Percentiles rank a stretch among this genome's conserved stretches.
Conservation (phyloP, 2,329 filamentous ascomycete species). For the Neurospora sp. region DNA sequence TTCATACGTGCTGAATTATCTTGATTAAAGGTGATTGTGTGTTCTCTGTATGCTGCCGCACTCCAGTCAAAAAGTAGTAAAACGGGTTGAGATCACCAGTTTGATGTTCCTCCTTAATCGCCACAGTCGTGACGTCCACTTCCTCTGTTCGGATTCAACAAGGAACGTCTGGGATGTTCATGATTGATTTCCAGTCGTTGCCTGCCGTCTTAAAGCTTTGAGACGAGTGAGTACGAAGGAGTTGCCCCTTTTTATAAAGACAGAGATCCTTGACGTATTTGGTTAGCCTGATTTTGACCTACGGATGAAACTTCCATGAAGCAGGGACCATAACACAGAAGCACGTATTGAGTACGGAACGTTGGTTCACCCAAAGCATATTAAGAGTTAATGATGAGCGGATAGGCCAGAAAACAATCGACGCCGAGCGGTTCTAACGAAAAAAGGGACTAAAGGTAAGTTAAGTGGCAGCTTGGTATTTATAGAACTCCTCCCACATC, state of each 20-base stretch:
- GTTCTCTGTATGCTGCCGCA: not conserved
- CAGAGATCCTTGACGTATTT: not conserved
- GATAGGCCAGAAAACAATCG: not conserved
- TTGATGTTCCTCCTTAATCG: not conserved
- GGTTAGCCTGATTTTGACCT: not conserved
- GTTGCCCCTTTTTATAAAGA: not conserved
- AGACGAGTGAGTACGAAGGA: not conserved
- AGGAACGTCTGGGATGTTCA: not conserved
- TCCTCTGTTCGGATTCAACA: not conserved
- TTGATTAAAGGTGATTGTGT: not conserved
- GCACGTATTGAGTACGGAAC: not conserved
- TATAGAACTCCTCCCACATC: not conserved
- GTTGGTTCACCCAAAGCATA: not conserved
- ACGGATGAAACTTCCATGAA: not conserved
- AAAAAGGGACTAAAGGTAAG: not conserved
- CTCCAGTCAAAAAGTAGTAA: not conserved
- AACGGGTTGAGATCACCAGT: not conserved
- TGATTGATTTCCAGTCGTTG: not conserved
- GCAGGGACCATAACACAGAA: not conserved
- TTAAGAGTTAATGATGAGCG: not conserved
- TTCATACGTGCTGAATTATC: not conserved
- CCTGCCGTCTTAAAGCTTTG: not conserved
- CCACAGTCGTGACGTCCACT: not conserved
- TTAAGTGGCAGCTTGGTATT: slow-evolving; percentile 1
- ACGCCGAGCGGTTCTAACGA: not conserved